These are phyloP conservation scores for Russula earlei DNA, from an alignment of 768 basidiomycete species.

Conservation along the genomic window DNA sequence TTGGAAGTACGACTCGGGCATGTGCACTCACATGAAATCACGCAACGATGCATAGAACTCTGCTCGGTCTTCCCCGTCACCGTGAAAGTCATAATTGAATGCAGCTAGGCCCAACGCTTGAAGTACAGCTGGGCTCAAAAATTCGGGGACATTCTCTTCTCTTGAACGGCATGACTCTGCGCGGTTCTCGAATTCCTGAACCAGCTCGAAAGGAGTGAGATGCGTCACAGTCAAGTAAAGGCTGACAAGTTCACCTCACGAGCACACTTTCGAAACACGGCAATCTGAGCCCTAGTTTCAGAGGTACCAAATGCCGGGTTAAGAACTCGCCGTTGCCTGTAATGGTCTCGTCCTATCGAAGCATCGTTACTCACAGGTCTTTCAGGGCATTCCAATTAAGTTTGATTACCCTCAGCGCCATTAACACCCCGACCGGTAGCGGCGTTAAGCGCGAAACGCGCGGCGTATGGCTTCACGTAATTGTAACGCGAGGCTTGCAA, in stretches of 20 bases:
- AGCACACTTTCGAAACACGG: slow-evolving; percentile 13
- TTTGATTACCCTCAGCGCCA: slow-evolving; percentile 11
- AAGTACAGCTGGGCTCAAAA: slow-evolving; percentile 8
- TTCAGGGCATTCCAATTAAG: neutral
- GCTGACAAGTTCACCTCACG: slow-evolving; percentile 2
- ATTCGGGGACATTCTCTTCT: slow-evolving; percentile 12
- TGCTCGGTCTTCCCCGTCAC: slow-evolving; percentile 3
- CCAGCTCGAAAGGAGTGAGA: neutral
- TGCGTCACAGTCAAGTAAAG: neutral
- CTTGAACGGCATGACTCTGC: neutral
- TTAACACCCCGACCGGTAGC: slow-evolving; percentile 13
- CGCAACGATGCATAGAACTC: slow-evolving; percentile 8
- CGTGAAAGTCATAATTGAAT: slow-evolving; percentile 13
- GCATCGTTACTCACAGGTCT: neutral
- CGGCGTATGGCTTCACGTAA: slow-evolving; percentile 16
- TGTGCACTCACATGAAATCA: slow-evolving; percentile 9
- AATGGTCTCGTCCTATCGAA: slow-evolving; percentile 8
- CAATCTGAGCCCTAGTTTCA: slow-evolving; percentile 4
- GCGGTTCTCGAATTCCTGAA: neutral
- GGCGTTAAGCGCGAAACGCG: slow-evolving; percentile 11
- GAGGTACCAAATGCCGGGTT: slow-evolving; percentile 8
- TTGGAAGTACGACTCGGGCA: neutral
- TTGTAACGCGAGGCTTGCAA: slow-evolving; percentile 15
- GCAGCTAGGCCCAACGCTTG: slow-evolving; percentile 12
- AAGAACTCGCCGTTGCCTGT: slow-evolving; percentile 9